Conservation (phyloP, 1,139 yeast species). For the Zygosaccharomyces pseudobailii region DNA sequence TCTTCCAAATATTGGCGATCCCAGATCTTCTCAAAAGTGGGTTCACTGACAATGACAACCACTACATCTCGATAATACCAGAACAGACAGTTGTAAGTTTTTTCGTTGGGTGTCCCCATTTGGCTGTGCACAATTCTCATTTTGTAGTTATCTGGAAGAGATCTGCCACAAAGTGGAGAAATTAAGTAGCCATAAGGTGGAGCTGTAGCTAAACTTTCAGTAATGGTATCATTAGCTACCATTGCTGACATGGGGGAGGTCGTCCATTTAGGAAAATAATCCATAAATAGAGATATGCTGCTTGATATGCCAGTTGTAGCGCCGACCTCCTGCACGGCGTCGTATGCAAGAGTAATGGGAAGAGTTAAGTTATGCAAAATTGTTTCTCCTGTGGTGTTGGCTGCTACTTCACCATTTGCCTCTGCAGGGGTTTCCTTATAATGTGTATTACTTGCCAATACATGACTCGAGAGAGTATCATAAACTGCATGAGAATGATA, state of each 20-base stretch:
- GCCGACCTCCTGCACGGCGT: conserved; percentile 35
- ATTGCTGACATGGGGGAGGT: conserved; percentile 1
- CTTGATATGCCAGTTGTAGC: conserved; percentile 30
- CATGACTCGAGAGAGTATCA: conserved; percentile 29
- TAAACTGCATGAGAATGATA: conserved; percentile 29
- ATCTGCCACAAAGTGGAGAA: conserved; percentile 25
- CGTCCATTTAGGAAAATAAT: conserved; percentile 25
- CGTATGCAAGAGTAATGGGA: conserved; percentile 33
- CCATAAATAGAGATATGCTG: conserved; percentile 28
- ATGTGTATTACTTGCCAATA: conserved; percentile 29
- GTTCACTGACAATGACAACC: conserved; percentile 24
- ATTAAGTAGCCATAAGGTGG: conserved; percentile 28
- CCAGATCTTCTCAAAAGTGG: conserved; percentile 26
- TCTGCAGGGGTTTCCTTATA: conserved; percentile 19
- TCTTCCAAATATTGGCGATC: conserved; percentile 27
- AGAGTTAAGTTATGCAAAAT: conserved; percentile 29
- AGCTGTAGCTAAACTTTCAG: background rate
- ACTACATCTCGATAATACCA: conserved; percentile 31
- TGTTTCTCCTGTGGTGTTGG: conserved; percentile 13
- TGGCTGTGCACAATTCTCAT: conserved; percentile 22
- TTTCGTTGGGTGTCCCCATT: conserved; percentile 7
- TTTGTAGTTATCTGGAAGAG: conserved; percentile 26
- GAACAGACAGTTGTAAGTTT: conserved; percentile 23
- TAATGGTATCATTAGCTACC: background rate
- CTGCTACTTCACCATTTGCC: conserved; percentile 3